Evolutionary conservation across 2,329 filamentous ascomycete species (phyloP).

Genomic region (Trichoderma aggressivum): DNA sequence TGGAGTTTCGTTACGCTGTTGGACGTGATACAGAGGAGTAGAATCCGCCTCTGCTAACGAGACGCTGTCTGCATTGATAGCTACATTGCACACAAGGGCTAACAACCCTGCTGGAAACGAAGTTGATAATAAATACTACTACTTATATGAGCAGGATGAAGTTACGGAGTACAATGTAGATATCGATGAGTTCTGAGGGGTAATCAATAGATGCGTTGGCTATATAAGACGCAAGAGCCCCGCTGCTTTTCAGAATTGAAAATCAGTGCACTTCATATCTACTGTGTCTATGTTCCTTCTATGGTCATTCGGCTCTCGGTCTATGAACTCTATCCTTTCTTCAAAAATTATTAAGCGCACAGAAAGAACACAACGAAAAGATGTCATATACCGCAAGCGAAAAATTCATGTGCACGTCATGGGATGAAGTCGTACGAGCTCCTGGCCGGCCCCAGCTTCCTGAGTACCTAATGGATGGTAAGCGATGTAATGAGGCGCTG

Average conservation of each 20-base stretch:
- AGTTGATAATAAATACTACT: background rate
- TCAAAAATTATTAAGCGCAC: background rate
- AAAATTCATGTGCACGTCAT: conserved; percentile 9
- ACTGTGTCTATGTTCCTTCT: background rate
- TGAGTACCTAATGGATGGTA: conserved; percentile 5
- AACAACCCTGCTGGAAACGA: background rate
- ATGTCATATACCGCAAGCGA: background rate
- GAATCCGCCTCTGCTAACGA: background rate
- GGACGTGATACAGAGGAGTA: background rate
- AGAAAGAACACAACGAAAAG: background rate
- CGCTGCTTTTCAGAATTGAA: background rate
- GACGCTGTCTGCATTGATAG: background rate
- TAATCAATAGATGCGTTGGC: background rate
- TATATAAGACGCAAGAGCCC: background rate
- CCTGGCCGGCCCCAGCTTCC: background rate
- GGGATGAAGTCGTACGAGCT: conserved; percentile 1
- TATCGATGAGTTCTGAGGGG: background rate
- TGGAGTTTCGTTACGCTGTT: background rate
- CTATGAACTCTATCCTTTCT: background rate
- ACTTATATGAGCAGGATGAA: background rate
- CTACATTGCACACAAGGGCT: background rate
- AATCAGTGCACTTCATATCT: background rate
- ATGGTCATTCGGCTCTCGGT: background rate
- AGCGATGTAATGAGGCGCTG: background rate
- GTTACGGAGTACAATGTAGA: background rate